Evolutionary conservation across 208 protist species (phyloP), one percentile per base, ranked within the genome.

Genomic region (Trypanosoma conorhini): DNA sequence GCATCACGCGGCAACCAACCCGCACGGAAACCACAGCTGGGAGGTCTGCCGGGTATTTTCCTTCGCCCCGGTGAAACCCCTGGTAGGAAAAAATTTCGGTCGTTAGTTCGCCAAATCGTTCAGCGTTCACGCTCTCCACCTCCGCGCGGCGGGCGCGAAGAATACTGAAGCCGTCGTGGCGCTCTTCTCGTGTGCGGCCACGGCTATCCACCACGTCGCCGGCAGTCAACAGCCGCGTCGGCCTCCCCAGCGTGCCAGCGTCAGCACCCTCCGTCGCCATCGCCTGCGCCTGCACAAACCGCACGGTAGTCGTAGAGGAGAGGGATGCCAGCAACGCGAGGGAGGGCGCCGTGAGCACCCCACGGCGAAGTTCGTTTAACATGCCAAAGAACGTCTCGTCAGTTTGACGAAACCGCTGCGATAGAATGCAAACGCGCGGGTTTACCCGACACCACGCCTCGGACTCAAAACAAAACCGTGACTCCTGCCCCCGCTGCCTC

Each of bases 1-100:
- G 83, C 90, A 97, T 97, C 35, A 97, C 93, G 24, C 89, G 85
- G 65, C 87, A 92, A 3, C 90, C 89, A 62, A 83, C 77, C 19
- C 90, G 75, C 51, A 97, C 73, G 0, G 59, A 67, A 65, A 97
- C 80, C 5, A 67, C 35, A 28, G 69, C 24, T 10, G 74, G 63
- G 19, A 94, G 58, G 19, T 74, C 69, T 12, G 70, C 67, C 5
- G 80, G 77, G 33, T 82, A 88, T 30, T 17, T 54, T 28, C 84
- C 82, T 22, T 80, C 60, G 50, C 89, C 85, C 40, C 38, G 67
- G 77, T 91, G 83, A 42, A 76, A 56, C 26, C 82, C 89, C 5
- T 57, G 38, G 59, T 93, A 91, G 24, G 62, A 69, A 55, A 79
- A 78, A 21, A 85, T 70, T 38, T 81, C 62, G 0, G 83, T 91